Evolutionary conservation across 768 basidiomycete species (phyloP).

Genomic region (Hericium rajendrae): DNA sequence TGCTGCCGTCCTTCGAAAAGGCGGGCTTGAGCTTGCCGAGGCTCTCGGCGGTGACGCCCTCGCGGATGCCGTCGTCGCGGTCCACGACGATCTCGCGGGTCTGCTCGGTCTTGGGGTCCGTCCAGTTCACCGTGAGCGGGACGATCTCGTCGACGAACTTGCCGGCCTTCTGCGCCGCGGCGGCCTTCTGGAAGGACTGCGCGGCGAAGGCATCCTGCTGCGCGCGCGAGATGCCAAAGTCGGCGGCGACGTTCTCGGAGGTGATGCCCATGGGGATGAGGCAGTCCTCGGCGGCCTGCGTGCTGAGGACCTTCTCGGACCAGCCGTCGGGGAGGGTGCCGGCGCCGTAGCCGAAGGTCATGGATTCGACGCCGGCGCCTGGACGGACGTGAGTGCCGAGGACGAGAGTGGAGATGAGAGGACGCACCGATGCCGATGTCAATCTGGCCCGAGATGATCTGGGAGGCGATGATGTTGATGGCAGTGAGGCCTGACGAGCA

Average conservation of each 20-base stretch:
- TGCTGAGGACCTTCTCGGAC: constrained; percentile 56
- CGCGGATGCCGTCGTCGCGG: constrained; percentile 77
- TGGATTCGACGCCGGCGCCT: constrained; percentile 86
- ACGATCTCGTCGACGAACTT: constrained; percentile 80
- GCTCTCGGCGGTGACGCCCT: constrained; percentile 72
- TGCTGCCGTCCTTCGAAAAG: constrained; percentile 65
- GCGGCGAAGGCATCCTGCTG: constrained; percentile 84
- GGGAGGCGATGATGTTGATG: constrained; percentile 72
- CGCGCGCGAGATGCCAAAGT: constrained; percentile 64
- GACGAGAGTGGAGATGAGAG: constrained; percentile 15
- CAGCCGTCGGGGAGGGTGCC: constrained; percentile 44
- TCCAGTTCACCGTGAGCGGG: constrained; percentile 60
- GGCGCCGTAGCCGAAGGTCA: constrained; percentile 71
- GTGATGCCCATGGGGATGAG: constrained; percentile 88
- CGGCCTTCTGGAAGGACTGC: constrained; percentile 76
- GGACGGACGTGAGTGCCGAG: not conserved
- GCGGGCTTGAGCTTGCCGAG: constrained; percentile 80
- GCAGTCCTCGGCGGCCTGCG: constrained; percentile 70
- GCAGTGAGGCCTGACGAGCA: constrained; percentile 84
- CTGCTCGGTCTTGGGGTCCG: constrained; percentile 69
- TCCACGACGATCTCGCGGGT: constrained; percentile 61
- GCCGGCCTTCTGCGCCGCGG: constrained; percentile 69
- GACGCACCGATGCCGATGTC: constrained; percentile 73
- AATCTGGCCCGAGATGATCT: constrained; percentile 72
- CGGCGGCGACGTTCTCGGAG: constrained; percentile 83